Evolutionary conservation across 2,329 filamentous ascomycete species (phyloP), one percentile per base, ranked within the genome.

Genomic region (Anthostomella pinea): DNA sequence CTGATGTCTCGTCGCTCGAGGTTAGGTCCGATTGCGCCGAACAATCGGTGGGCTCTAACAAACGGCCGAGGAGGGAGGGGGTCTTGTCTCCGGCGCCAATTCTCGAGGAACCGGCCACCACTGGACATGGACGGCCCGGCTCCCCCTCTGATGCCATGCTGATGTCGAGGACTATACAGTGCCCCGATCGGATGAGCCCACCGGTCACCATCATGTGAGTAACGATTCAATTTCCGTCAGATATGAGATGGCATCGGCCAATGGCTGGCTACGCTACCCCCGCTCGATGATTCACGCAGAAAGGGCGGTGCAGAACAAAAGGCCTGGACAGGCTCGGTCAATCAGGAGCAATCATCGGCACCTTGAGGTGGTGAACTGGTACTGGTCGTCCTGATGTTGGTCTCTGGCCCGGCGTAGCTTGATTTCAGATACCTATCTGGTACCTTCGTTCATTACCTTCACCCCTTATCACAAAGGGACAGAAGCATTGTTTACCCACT

Each of bases 1-100:
- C 59, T 15, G 67, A 72, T 28, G 56, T 66, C 24, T 60, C 63
- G 5, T 51, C 57, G 4, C 48, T 64, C 13, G 67, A 70, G 33
- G 54, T 60, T 15, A 39, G 45, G 19, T 33, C 38, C 13, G 43
- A 48, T 10, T 35, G 25, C 20, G 17, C 27, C 8, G 38, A 43
- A 17, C 25, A 13, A 11, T 4, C 30, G 3, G 31, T 16, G n/a
- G 33, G 34, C 14, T 10, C 13, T 27, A 20, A n/a, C 14, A 28
- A 37, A 21, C 24, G 26, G 15, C 11, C 35, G 6, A 42, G 30
- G 15, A 45, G 35, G 27, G 48, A 52, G 25, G 45, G 38, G 28
- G 35, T 44, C 5, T 24, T 36, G 14, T 49, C 46, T 8, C 47
- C 49, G 19, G 24, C 31, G 1, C 33, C 36, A 31, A 46, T 31